These are phyloP conservation scores for Populus nigra DNA, from an alignment of 345 rosid species.

Conservation along the genomic window DNA sequence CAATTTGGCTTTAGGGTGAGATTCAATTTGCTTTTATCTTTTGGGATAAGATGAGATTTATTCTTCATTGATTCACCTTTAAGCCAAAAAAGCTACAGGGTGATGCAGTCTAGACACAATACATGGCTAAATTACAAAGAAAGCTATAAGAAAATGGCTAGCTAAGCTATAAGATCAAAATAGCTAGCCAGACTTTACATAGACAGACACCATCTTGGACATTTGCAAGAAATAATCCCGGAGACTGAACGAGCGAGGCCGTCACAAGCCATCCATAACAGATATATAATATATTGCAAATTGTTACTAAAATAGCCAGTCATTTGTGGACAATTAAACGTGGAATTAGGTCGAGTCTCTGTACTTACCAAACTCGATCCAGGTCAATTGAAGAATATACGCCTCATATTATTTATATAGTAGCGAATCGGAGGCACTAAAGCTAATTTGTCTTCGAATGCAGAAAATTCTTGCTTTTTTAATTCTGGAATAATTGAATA, in stretches of 20 bases:
- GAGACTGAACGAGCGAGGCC: not conserved
- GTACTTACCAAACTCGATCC: not conserved
- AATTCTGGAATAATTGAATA: not conserved
- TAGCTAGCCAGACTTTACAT: too few relatives aligned
- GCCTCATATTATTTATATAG: too few relatives aligned
- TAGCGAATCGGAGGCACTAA: not conserved
- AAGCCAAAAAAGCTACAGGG: slow-evolving; percentile 5
- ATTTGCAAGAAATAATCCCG: not conserved
- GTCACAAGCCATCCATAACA: not conserved
- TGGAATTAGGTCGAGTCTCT: not conserved
- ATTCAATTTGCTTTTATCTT: slow-evolving; percentile 42
- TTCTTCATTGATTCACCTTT: slow-evolving; percentile 42
- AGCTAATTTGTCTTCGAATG: not conserved
- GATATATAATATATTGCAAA: not conserved
- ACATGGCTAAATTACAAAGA: not conserved
- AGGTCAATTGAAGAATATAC: not conserved
- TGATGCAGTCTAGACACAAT: not conserved
- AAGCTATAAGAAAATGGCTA: not conserved
- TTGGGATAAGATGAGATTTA: slow-evolving; percentile 48
- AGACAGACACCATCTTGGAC: not conserved
- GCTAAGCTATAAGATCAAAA: not conserved
- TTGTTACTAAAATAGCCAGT: not conserved
- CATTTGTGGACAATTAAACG: not conserved
- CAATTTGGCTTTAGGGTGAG: slow-evolving; percentile 40
- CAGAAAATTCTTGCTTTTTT: not conserved